phyloP scores from a whole-genome alignment of 176 grass and related monocot species.

The Lolium multiflorum region DNA sequence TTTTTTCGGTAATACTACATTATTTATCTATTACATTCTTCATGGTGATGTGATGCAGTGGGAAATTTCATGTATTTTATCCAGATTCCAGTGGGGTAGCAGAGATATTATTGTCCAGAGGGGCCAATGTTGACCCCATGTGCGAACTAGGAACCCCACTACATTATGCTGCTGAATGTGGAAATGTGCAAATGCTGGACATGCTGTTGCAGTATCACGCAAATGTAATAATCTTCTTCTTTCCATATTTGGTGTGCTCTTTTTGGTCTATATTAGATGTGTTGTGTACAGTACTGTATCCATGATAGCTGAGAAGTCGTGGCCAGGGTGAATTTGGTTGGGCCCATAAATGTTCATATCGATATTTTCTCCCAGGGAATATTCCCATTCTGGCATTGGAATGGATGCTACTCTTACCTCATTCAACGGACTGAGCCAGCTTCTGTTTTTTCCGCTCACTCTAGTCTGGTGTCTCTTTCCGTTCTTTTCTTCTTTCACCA shows the following conservation, averaged over 20 bases:
- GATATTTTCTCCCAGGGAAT: neutral
- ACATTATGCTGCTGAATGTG: slow-evolving; percentile 11
- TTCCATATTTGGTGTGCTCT: neutral
- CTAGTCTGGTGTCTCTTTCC: neutral
- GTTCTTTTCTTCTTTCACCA: neutral
- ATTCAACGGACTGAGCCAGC: neutral
- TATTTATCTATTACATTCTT: neutral
- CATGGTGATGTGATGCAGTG: neutral
- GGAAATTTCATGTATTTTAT: neutral
- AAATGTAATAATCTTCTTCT: slow-evolving; percentile 9
- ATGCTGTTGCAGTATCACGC: neutral
- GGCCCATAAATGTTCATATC: neutral
- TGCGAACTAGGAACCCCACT: neutral
- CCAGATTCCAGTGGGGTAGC: neutral
- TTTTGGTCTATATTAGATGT: neutral
- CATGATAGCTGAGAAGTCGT: neutral
- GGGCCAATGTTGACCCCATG: slow-evolving; percentile 34
- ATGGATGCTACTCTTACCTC: neutral
- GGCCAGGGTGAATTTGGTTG: neutral
- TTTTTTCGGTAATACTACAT: neutral
- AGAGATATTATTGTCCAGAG: neutral
- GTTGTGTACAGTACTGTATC: neutral
- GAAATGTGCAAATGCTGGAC: neutral
- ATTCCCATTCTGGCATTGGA: neutral
- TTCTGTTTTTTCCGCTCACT: neutral